Percentiles rank a stretch among this genome's conserved stretches.
Evolutionary conservation across 164 flowering plant species (phyloP).

Genomic region (Dillenia turbinata): DNA sequence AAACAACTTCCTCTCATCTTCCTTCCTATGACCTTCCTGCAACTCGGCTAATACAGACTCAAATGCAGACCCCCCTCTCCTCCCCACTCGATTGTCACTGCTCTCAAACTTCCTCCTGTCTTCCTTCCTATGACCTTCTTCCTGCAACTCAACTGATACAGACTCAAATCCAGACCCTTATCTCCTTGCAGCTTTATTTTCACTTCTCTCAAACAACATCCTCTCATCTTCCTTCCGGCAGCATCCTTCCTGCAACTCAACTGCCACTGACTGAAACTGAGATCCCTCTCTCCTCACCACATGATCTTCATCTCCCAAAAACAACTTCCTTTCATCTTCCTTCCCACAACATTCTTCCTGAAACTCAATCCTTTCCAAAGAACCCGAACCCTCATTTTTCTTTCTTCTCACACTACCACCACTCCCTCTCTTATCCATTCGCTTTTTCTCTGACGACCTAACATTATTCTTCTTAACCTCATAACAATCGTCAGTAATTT

Average conservation of each 20-base stretch:
- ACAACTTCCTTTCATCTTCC: constrained; percentile 10
- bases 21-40: neutral
- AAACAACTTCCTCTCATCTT: constrained; percentile 12
- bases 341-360: constrained; percentile 16
- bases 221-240: too few species aligned
- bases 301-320: constrained; percentile 3
- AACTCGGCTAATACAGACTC: too few species aligned
- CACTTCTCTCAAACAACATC: too few species aligned
- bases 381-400: constrained; percentile 18
- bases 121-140: neutral
- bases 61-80: neutral
- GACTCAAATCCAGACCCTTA: too few species aligned
- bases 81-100: neutral
- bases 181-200: too few species aligned
- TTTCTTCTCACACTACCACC: constrained; percentile 21
- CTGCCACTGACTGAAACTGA: too few species aligned
- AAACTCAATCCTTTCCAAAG: constrained; percentile 23
- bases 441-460: constrained; percentile 12
- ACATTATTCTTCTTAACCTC: constrained; percentile 21
- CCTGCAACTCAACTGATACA: too few species aligned
- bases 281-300: constrained; percentile 2
- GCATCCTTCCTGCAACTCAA: too few species aligned
- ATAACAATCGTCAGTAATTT: constrained; percentile 22
- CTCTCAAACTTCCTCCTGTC: constrained; percentile 1
- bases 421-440: constrained; percentile 17